Evolutionary conservation across 2,329 filamentous ascomycete species (phyloP), one percentile per base, ranked within the genome.

Genomic region (Elsinoe arachidis): DNA sequence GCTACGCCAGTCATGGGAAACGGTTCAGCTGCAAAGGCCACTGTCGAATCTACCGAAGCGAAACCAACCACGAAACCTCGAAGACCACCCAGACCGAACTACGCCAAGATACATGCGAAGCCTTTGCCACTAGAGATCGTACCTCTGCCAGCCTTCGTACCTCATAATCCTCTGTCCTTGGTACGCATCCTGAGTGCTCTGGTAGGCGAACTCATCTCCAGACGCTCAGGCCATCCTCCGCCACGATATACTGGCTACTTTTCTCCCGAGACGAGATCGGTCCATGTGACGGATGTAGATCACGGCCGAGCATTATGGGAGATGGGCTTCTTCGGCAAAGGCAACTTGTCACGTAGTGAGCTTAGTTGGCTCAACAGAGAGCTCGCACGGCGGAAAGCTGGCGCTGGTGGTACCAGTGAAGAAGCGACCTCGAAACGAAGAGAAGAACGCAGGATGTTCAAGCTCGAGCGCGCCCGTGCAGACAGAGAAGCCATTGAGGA

Each of bases 291-390:
- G 15, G 86, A 96, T 69, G 77, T 83, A 23, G 78, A 79, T 57
- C 85, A 89, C 2, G 85, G 95, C 61, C 80, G 87, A 56, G 89
- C 86, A 1, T 73, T 99, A 21, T 99, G 95, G 93, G 88, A 96
- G 72, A 89, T 95, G 74, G 93, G 93, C 4, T 99, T 99, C 73
- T 99, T 92, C 72, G 95, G 95, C 49, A 96, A 96, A 72, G 93
- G 93, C 44, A 92, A 78, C 64, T 76, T 97, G 59, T 96, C 91
- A 74, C 84, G 95, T 65, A 96, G 91, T 76, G 92, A 99, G 70
- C 92, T 92, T 2, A 93, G 85, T 64, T 99, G 93, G 93, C 72
- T 96, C 53, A 87, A 88, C 62, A 80, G 87, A 61, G 90, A 96
- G 71, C 86, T 88, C 70, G 84, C 86, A 26, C 81, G 86, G 53